Conservation (phyloP, 257 asterid genomes). For the Plantago ovata region DNA sequence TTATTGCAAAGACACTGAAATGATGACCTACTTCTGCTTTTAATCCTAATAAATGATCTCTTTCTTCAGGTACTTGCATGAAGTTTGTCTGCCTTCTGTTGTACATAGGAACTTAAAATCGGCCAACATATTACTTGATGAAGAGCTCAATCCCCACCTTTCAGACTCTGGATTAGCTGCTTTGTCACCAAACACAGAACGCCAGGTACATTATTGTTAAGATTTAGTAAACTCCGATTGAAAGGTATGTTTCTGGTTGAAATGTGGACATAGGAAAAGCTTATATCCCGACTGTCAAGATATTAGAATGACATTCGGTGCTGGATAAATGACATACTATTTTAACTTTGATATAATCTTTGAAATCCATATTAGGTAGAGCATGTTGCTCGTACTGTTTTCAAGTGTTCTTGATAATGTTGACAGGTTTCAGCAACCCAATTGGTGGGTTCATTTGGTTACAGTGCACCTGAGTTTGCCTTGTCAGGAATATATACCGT, state of each 20-base stretch:
- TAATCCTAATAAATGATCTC: constrained; percentile 17
- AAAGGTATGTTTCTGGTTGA: background rate
- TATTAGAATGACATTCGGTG: background rate
- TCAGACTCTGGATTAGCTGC: constrained; percentile 96
- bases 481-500: constrained; percentile 91
- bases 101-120: constrained; percentile 95
- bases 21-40: constrained; percentile 9
- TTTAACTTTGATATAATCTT: background rate
- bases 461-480: constrained; percentile 97
- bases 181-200: constrained; percentile 79
- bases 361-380: background rate
- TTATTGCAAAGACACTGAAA: constrained; percentile 1
- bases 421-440: constrained; percentile 75
- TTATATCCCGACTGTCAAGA: background rate
- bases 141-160: constrained; percentile 88
- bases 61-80: constrained; percentile 89
- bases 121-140: constrained; percentile 87
- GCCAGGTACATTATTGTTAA: constrained; percentile 50
- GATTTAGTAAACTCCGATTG: background rate
- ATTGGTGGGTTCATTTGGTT: constrained; percentile 85
- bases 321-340: background rate
- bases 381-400: background rate
- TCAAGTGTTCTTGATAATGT: constrained; percentile 13
- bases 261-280: background rate
- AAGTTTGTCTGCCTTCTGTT: constrained; percentile 93